Percentiles rank a stretch among this genome's conserved stretches.
Evolutionary conservation across 805 yeast species (phyloP).

Genomic region (Maudiozyma saulgeensis): DNA sequence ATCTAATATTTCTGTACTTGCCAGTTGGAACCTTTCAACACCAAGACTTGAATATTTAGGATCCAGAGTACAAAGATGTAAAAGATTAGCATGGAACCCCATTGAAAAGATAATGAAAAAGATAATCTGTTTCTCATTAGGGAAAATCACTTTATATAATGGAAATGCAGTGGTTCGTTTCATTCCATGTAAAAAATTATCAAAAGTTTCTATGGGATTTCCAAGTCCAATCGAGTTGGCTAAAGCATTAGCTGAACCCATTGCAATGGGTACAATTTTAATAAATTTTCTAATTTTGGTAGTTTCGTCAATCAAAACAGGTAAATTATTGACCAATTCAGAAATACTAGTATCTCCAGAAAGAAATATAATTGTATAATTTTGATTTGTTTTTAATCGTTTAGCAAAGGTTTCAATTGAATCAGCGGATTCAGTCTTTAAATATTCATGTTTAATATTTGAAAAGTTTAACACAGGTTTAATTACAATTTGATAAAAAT

Average conservation of each 20-base stretch:
- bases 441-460: conserved; percentile 31
- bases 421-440: conserved; percentile 34
- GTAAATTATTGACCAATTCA: conserved; percentile 57
- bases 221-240: conserved; percentile 47
- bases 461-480: conserved; percentile 39
- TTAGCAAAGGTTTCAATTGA: conserved; percentile 36
- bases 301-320: not conserved
- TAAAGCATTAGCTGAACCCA: conserved; percentile 84
- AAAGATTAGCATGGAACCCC: conserved; percentile 80
- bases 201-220: conserved; percentile 30
- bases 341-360: conserved; percentile 83
- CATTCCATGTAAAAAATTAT: conserved; percentile 25
- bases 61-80: conserved; percentile 61
- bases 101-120: conserved; percentile 66
- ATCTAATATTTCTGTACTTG: conserved; percentile 48
- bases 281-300: conserved; percentile 4
- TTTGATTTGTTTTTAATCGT: conserved; percentile 13
- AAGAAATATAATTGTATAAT: conserved; percentile 45
- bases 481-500: conserved; percentile 36
- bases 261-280: conserved; percentile 40
- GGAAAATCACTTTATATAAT: conserved; percentile 27
- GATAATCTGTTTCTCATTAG: conserved; percentile 17
- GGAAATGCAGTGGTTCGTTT: conserved; percentile 20
- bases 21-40: conserved; percentile 54
- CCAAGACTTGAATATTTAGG: conserved; percentile 60